Base-by-base conservation (phyloP, 805 yeast species). In the Yarrowia sp. region DNA sequence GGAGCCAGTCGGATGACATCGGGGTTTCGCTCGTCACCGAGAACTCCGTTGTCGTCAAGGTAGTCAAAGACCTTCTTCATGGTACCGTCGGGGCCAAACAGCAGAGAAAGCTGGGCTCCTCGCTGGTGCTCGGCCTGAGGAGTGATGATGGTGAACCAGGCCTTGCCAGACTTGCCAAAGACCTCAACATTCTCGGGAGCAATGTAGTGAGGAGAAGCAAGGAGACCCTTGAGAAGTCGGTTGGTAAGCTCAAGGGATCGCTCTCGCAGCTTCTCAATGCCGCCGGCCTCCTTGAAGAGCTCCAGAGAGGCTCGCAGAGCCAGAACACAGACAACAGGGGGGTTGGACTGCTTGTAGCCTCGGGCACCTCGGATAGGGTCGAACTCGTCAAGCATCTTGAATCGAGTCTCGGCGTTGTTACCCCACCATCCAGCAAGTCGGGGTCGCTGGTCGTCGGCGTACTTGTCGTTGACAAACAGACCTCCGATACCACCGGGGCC, bases 361-460 rank as follows among this genome's bases (percentile, higher is more conserved):
- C 90, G 80, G 0, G 98, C 98, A 42, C 95, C 89, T n/a, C 82
- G 79, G 34, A 90, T 89, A 0, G 97, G 97, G 66, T 87, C 88
- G 72, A 91, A 93, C 36, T 81, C 73, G 73, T 88, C 93, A 68
- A 84, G 74, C 98, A 93, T 93, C 73, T 86, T 82, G 77, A 93
- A 93, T 70, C 98, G 79, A 42, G 85, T 85, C 1, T 73, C 72
- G 0, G 88, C 80, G 72, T 89, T 86, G 74, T 92, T 93, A 0
- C 97, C 98, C 97, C 98, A 93, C 98, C 98, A 93, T 0, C 98
- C 98, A 0, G 97, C 96, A 63, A 91, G 79, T 69, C 98, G 81
- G 1, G 97, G 90, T 44, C 81, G 72, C 20, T 74, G 71, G 36
- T 75, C 74, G 47, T 71, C 69, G 19, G 74, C 73, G 12, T 73